Evolutionary conservation across 2,329 filamentous ascomycete genomes (phyloP), one percentile per base, ranked within the genome.

Genomic region (Pezicula carpinea): DNA sequence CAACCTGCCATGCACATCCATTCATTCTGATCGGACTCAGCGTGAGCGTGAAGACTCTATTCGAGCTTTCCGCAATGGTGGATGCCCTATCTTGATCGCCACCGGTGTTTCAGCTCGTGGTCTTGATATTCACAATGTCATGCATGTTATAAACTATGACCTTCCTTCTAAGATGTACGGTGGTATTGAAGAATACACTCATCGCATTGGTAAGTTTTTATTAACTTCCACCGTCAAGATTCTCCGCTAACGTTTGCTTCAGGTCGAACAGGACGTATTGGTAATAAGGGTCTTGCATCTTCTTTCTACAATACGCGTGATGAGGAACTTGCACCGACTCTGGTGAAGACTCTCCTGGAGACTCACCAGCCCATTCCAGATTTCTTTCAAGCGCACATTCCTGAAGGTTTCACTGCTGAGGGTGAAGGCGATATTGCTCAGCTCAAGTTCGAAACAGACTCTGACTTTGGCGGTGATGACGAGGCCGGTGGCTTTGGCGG

Each of bases 241-340:
- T 31, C 3, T n/a, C 44, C 34, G 21, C 35, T 59, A 50, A 54
- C 34, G 50, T 44, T 6, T 55, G 17, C 33, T 1, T 43, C 50
- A 89, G 86, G 93, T 52, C 91, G 93, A 51, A 99, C 93, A 56
- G 93, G 88, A 46, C 89, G 93, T 44, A 96, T 96, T 61, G 93
- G 93, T 2, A 87, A 96, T 56, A 76, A 79, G 38, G 93, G 93
- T 15, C 70, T 90, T 5, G 91, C 93, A 0, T 92, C 87, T 0
- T 96, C 92, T 0, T 92, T 99, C 70, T 97, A 85, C 73, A 89
- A 84, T 21, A 83, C 91, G 1, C 72, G 77, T 1, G 87, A 97
- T 58, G 79, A 86, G 47, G 77, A 83, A 3, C 70, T 97, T 35
- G 89, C 78, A 0, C 74, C 78, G 8, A 81, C 86, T 2, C 73